Evolutionary conservation across 768 basidiomycete genomes (phyloP).

Genomic region (Pleurotus citrinopileatus): DNA sequence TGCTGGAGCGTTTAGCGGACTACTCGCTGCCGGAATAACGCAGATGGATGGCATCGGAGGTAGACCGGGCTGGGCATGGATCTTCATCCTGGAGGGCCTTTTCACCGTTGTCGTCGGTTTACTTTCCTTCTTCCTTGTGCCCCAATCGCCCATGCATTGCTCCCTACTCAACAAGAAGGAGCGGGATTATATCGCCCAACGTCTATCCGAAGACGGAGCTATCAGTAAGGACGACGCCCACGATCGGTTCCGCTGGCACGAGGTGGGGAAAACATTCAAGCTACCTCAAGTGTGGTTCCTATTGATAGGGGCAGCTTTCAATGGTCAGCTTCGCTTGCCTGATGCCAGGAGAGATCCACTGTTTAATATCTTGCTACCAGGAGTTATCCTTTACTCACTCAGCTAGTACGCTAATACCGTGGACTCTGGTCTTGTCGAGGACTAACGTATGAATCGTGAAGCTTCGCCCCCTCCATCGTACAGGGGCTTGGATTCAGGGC

Average conservation of each 20-base stretch:
- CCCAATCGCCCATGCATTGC: slow-evolving; percentile 26
- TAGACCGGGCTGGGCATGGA: slow-evolving; percentile 46
- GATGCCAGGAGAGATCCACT: neutral
- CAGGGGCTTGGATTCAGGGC: slow-evolving; percentile 39
- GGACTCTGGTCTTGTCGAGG: neutral
- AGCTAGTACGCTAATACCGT: slow-evolving; percentile 16
- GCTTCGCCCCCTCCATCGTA: slow-evolving; percentile 60
- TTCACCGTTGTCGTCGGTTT: slow-evolving; percentile 44
- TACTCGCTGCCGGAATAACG: slow-evolving; percentile 41
- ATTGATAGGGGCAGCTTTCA: slow-evolving; percentile 28
- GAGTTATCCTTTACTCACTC: slow-evolving; percentile 18
- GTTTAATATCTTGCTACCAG: slow-evolving; percentile 1
- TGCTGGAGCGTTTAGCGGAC: slow-evolving; percentile 3
- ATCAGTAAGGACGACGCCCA: slow-evolving; percentile 16
- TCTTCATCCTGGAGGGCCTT: slow-evolving; percentile 44
- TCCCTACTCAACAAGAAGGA: neutral
- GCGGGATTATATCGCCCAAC: slow-evolving; percentile 11
- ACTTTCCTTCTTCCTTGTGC: slow-evolving; percentile 33
- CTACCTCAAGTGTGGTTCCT: slow-evolving; percentile 37
- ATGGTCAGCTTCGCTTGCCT: slow-evolving; percentile 18
- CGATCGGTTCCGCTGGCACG: slow-evolving; percentile 36
- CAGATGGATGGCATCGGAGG: slow-evolving; percentile 42
- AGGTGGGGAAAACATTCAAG: slow-evolving; percentile 29
- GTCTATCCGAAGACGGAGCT: slow-evolving; percentile 15
- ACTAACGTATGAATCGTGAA: slow-evolving; percentile 13